Conservation (phyloP, 768 basidiomycete species). For the Coprinopsis marcescibilis region DNA sequence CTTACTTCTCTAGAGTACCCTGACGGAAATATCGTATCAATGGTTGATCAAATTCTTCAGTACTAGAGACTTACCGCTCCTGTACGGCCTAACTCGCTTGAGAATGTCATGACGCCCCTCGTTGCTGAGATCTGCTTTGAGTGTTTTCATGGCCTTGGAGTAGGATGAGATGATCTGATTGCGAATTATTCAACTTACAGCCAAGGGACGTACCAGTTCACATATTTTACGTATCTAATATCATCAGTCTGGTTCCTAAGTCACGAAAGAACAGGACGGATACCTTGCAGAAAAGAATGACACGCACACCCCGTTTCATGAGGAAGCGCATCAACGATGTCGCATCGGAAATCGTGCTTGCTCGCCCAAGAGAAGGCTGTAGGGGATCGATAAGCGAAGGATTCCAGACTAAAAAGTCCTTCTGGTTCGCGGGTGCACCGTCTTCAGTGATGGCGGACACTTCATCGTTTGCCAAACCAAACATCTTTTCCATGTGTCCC, state of each 20-base stretch:
- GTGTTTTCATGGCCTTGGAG: constrained; percentile 67
- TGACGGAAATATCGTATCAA: constrained; percentile 18
- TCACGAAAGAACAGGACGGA: too few relatives aligned
- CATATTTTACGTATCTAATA: constrained; percentile 71
- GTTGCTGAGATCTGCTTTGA: constrained; percentile 63
- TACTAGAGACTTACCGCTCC: constrained; percentile 53
- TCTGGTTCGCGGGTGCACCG: constrained; percentile 75
- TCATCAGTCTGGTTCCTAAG: too few relatives aligned
- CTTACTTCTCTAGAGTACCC: constrained; percentile 76
- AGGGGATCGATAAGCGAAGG: constrained; percentile 51
- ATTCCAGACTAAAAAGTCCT: constrained; percentile 79
- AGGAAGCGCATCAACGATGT: constrained; percentile 68
- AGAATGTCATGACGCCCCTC: constrained; percentile 76
- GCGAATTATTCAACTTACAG: background rate
- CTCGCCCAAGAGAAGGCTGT: constrained; percentile 48
- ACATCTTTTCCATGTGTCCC: constrained; percentile 71
- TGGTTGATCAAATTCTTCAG: background rate
- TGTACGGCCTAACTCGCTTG: constrained; percentile 71
- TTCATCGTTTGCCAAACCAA: constrained; percentile 56
- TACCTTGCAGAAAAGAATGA: constrained; percentile 89
- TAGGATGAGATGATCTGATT: background rate
- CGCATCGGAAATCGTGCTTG: constrained; percentile 62
- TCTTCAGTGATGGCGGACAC: constrained; percentile 70
- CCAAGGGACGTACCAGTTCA: constrained; percentile 53
- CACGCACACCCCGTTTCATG: constrained; percentile 75